A percentile compares a stretch with the other conserved stretches of the same genome.
phyloP scores from a whole-genome alignment of 2,329 filamentous ascomycete species.

The Xylaria sp. region DNA sequence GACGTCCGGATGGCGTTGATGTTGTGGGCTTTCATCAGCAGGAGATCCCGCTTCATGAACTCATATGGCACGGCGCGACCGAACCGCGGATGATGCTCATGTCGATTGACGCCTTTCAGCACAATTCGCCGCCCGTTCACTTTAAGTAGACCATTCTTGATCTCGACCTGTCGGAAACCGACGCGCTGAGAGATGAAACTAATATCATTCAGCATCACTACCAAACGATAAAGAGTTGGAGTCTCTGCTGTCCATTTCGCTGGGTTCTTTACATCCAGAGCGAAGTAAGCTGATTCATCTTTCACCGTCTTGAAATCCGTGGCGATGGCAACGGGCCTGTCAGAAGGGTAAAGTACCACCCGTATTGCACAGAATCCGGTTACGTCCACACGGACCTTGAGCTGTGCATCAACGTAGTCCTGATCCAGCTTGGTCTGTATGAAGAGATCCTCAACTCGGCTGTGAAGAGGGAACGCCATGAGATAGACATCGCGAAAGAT shows the following conservation, averaged over 20 bases:
- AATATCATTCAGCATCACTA: conserved; percentile 14
- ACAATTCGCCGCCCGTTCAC: conserved; percentile 55
- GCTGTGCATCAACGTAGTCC: conserved; percentile 48
- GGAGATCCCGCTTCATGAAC: conserved; percentile 50
- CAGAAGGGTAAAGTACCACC: conserved; percentile 20
- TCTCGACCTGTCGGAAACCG: conserved; percentile 56
- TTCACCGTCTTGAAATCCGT: conserved; percentile 45
- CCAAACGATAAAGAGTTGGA: conserved; percentile 48
- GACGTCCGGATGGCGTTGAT: conserved; percentile 58
- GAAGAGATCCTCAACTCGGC: conserved; percentile 53
- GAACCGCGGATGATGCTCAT: conserved; percentile 54
- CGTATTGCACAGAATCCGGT: conserved; percentile 15
- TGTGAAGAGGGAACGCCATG: conserved; percentile 47
- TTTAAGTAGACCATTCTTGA: conserved; percentile 49
- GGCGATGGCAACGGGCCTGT: conserved; percentile 47
- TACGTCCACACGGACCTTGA: conserved; percentile 37
- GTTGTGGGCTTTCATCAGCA: conserved; percentile 58
- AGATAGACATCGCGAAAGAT: conserved; percentile 53
- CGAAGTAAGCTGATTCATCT: conserved; percentile 20
- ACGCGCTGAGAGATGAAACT: conserved; percentile 43
- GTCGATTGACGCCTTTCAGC: conserved; percentile 55
- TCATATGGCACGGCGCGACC: conserved; percentile 51
- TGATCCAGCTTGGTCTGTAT: conserved; percentile 49
- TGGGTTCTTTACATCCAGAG: conserved; percentile 39
- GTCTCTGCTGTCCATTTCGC: conserved; percentile 59